Base-by-base conservation (phyloP, 2,329 filamentous ascomycete genomes). In the Dryadomyces sulphureus region DNA sequence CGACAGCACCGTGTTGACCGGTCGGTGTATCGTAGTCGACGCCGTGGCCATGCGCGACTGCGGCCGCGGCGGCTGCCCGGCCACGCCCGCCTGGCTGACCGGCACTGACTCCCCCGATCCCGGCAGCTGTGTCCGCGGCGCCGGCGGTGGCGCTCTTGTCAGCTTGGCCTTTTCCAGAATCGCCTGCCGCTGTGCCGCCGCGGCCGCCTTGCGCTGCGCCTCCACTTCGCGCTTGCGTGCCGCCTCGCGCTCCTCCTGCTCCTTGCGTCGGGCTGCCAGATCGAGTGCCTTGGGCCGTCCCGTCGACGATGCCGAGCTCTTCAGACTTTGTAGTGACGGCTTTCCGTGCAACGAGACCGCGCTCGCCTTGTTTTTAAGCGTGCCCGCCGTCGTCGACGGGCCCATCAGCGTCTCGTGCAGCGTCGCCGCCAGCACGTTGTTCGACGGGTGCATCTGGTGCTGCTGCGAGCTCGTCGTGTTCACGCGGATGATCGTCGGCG, bases 231-330 rank as follows among this genome's bases (percentile, higher is more conserved):
- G 79, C 57, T 86, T 90, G 43, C 81, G 77, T 55, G 88, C 80
- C 14, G 78, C 77, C 52, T 88, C 84, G 41, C 79, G 77, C 58
- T 93, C 86, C 55, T 94, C 88, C 59, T 80, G 81, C 59, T 94
- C 87, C 58, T 83, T 90, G 62, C 88, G 89, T 57, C 79, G 81
- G 35, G 85, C 83, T 2, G 82, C 85, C 41, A 83, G 70, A 45
- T 89, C 78, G 20, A 89, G 66, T 2, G 84, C 81, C 58, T 83
- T 85, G 0, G 79, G 74, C 44, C 80, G 77, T 2, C 73, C 69
- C n/a, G 68, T 70, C 27, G 79, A 72, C n/a, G 77, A 77, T 7
- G 68, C 67, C 7, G 76, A 77, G 55, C 70, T 74, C 59, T 83
- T 85, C 45, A 88, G 67, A 56, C 73, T 84, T 45, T 72, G 66